Percentiles rank a stretch among this genome's conserved stretches.
Conservation (phyloP, 768 basidiomycete species). For the Trametes punicea region DNA sequence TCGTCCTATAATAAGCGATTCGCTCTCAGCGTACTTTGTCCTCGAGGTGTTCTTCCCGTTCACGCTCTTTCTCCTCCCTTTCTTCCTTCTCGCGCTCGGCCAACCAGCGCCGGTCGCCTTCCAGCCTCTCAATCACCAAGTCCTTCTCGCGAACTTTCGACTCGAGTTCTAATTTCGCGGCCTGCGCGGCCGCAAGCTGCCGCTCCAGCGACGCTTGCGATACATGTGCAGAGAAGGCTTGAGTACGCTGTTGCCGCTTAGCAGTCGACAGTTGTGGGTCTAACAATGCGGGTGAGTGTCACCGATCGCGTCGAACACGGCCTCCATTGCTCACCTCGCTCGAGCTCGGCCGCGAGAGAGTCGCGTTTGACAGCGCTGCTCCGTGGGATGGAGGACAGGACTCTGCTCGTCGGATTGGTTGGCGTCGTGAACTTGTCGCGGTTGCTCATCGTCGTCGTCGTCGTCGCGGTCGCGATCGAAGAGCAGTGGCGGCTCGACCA, state of each 20-base stretch:
- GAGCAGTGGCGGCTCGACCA: too few relatives aligned
- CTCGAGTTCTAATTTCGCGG: slow-evolving; percentile 62
- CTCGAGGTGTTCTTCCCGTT: slow-evolving; percentile 46
- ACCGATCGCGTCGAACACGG: not conserved
- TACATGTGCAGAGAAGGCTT: slow-evolving; percentile 59
- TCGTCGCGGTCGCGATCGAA: not conserved
- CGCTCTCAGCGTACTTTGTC: slow-evolving; percentile 51
- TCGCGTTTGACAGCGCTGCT: slow-evolving; percentile 53
- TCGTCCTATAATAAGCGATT: not conserved
- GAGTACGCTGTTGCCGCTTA: slow-evolving; percentile 64
- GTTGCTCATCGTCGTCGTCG: slow-evolving; percentile 15
- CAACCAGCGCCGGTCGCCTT: slow-evolving; percentile 67
- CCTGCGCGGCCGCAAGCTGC: slow-evolving; percentile 60
- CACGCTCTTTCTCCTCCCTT: slow-evolving; percentile 60
- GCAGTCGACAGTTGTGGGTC: slow-evolving; percentile 65
- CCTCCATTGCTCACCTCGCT: slow-evolving; percentile 48
- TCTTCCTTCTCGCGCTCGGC: slow-evolving; percentile 68
- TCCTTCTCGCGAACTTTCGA: slow-evolving; percentile 67
- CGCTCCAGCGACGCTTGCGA: slow-evolving; percentile 63
- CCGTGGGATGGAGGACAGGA: slow-evolving; percentile 16
- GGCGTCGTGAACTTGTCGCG: slow-evolving; percentile 27
- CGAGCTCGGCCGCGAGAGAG: slow-evolving; percentile 64
- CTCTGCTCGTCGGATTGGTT: slow-evolving; percentile 14
- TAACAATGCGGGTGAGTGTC: slow-evolving; percentile 28
- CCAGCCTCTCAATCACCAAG: slow-evolving; percentile 56